These are phyloP conservation scores for Neonectria coccinea DNA, from an alignment of 2,329 filamentous ascomycete genomes.

Conservation along the genomic window DNA sequence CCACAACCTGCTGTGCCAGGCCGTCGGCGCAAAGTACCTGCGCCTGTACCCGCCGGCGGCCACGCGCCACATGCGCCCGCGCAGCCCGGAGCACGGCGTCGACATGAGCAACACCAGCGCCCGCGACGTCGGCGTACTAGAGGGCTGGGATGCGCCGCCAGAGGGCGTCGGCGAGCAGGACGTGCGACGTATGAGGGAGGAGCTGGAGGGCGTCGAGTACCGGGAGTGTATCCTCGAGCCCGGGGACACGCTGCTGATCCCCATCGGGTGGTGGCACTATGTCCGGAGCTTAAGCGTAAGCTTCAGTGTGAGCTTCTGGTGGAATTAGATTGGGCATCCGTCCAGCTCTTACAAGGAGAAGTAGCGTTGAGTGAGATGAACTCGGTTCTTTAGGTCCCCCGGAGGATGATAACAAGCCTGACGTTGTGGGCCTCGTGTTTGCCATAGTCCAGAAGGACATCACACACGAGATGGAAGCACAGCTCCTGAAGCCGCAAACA, in stretches of 20 bases:
- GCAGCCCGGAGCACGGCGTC: conserved; percentile 74
- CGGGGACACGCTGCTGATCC: conserved; percentile 90
- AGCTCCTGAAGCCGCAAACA: not conserved
- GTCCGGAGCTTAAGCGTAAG: conserved; percentile 86
- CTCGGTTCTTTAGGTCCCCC: not conserved
- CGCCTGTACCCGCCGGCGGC: conserved; percentile 81
- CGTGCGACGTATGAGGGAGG: conserved; percentile 53
- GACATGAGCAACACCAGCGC: conserved; percentile 93
- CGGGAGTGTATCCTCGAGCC: conserved; percentile 82
- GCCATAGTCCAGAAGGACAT: not conserved
- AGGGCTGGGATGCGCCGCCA: conserved; percentile 66
- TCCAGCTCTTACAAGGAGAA: not conserved
- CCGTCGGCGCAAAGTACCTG: conserved; percentile 92
- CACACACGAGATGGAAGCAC: not conserved
- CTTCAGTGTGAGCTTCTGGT: conserved; percentile 98
- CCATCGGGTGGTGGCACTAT: conserved; percentile 98
- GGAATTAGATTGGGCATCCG: conserved; percentile 63
- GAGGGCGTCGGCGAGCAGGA: conserved; percentile 47
- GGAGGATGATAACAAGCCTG: not conserved
- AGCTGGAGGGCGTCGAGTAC: conserved; percentile 72
- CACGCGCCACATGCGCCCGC: conserved; percentile 69
- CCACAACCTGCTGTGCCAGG: conserved; percentile 90
- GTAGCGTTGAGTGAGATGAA: not conserved
- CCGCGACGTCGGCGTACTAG: conserved; percentile 79
- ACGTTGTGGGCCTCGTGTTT: not conserved